Conservation (phyloP, 1,284 basidiomycete species). For the Gomphus bonarii region DNA sequence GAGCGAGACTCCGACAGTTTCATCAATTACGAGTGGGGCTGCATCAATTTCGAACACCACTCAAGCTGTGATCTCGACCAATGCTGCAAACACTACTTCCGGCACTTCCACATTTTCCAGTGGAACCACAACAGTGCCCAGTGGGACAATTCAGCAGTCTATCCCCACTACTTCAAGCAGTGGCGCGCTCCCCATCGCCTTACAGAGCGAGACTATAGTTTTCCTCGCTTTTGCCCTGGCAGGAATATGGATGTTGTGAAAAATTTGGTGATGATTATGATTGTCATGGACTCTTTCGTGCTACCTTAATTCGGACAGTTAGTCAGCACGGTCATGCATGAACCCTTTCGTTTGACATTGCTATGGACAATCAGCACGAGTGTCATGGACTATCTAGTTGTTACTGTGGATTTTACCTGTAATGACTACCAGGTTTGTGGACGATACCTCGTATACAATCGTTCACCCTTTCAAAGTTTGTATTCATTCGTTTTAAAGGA, state of each 20-base stretch:
- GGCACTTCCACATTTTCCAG: neutral
- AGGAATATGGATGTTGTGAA: neutral
- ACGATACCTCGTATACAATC: no score
- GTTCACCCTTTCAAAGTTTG: no score
- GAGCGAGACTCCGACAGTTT: no score
- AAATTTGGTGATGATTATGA: neutral
- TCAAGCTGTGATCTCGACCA: neutral
- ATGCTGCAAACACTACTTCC: neutral
- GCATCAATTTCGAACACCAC: neutral
- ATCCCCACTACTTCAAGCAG: neutral
- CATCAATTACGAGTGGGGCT: neutral
- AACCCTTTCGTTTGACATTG: neutral
- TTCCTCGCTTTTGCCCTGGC: neutral
- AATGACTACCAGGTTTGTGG: no score
- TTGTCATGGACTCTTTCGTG: neutral
- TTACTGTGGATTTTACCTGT: no score
- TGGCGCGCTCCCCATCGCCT: neutral
- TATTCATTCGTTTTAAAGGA: no score
- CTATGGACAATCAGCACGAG: no score
- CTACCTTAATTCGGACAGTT: no score
- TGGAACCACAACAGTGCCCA: neutral
- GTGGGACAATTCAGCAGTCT: conserved; percentile 1
- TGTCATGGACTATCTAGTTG: no score
- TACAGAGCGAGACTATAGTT: neutral
- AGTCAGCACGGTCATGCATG: no score